Evolutionary conservation across 768 basidiomycete species (phyloP).

Genomic region (Mrakia frigida): DNA sequence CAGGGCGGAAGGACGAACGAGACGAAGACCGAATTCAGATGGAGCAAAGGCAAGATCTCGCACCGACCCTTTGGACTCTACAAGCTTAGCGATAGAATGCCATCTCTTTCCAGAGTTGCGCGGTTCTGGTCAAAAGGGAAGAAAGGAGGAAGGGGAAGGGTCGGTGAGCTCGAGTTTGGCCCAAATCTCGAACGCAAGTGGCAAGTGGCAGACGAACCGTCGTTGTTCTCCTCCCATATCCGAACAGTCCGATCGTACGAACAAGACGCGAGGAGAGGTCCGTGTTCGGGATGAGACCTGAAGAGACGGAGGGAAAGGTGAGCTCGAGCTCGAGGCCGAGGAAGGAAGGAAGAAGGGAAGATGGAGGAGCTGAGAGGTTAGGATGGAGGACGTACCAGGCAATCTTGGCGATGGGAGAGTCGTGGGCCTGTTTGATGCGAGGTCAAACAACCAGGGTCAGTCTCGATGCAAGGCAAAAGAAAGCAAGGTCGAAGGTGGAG

Average conservation of each 20-base stretch:
- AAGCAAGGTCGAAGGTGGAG: slow-evolving; percentile 59
- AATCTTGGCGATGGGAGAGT: slow-evolving; percentile 75
- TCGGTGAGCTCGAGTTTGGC: background rate
- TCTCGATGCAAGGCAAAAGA: background rate
- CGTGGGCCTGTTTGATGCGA: slow-evolving; percentile 66
- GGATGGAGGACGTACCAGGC: slow-evolving; percentile 50
- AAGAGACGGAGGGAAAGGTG: background rate
- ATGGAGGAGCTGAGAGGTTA: background rate
- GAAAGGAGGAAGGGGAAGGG: background rate
- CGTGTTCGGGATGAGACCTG: slow-evolving; percentile 87
- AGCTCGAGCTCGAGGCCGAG: background rate
- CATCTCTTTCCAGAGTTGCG: slow-evolving; percentile 20
- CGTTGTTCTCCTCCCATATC: slow-evolving; percentile 68
- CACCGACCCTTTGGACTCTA: slow-evolving; percentile 81
- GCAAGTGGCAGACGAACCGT: slow-evolving; percentile 13
- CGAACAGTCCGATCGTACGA: slow-evolving; percentile 89
- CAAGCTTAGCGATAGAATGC: slow-evolving; percentile 44
- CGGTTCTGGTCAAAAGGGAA: background rate
- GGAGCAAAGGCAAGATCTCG: slow-evolving; percentile 82
- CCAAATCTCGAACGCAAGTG: too few relatives aligned
- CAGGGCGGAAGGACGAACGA: slow-evolving; percentile 50
- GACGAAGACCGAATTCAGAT: slow-evolving; percentile 76
- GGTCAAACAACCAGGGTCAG: slow-evolving; percentile 6
- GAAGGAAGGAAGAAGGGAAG: background rate
- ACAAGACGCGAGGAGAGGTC: slow-evolving; percentile 74